A percentile compares a stretch with the other conserved stretches of the same genome.
Conservation (phyloP, 2,329 filamentous ascomycete genomes). For the Aureobasidium melanogenum region DNA sequence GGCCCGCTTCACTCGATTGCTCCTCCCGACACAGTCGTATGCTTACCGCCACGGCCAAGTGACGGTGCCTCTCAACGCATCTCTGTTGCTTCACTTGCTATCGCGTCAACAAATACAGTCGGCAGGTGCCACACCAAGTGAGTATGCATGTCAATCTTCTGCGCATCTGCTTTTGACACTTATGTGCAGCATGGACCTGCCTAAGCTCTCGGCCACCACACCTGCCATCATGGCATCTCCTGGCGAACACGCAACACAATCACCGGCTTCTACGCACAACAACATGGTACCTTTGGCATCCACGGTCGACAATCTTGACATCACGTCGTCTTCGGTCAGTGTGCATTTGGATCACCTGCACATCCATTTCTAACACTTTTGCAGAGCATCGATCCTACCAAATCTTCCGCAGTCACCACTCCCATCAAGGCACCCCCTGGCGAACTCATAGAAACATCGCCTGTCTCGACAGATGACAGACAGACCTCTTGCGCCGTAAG, state of each 20-base stretch:
- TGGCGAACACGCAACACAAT: not conserved
- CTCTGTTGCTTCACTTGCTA: not conserved
- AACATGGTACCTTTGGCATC: not conserved
- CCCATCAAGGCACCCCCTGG: not conserved
- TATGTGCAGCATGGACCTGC: not conserved
- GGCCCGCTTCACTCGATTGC: not conserved
- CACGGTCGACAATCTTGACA: not conserved
- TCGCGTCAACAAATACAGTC: not conserved
- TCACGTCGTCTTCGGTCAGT: not conserved
- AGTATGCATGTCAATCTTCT: not conserved
- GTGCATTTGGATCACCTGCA: not conserved
- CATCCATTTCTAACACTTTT: not conserved
- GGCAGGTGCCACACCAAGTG: not conserved
- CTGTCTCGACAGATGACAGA: no score
- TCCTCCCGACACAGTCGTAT: not conserved
- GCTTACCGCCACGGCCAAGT: not conserved
- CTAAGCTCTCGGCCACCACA: not conserved
- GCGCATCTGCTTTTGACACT: not conserved
- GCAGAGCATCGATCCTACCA: not conserved
- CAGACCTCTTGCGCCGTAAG: no score
- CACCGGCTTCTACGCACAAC: no score
- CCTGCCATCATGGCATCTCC: not conserved
- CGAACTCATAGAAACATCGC: no score
- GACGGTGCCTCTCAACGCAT: not conserved
- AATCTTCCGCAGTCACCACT: not conserved